A percentile compares a stretch with the other conserved stretches of the same genome.
phyloP scores from a whole-genome alignment of 1,284 basidiomycete species.

The Lentinula novae-zelandiae region DNA sequence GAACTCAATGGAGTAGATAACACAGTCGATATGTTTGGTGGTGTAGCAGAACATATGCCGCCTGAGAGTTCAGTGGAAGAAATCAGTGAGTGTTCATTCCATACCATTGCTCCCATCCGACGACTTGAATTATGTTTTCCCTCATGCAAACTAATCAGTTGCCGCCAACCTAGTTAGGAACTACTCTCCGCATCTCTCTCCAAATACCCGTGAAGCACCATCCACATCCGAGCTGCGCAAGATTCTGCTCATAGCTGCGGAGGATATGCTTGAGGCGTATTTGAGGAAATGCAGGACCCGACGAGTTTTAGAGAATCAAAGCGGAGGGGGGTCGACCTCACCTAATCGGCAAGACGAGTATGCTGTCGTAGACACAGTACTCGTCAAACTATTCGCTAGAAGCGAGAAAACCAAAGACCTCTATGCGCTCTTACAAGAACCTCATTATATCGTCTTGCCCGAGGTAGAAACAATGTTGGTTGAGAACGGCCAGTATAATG shows the following conservation, averaged over 20 bases:
- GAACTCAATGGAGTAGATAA: slow-evolving; percentile 47
- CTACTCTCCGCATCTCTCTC: slow-evolving; percentile 80
- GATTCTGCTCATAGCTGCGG: slow-evolving; percentile 55
- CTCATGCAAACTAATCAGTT: slow-evolving; percentile 63
- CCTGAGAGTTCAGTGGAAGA: slow-evolving; percentile 62
- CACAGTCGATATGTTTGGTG: slow-evolving; percentile 56
- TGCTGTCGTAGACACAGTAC: slow-evolving; percentile 72
- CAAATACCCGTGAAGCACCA: slow-evolving; percentile 64
- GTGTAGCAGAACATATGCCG: slow-evolving; percentile 65
- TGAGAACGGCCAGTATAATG: slow-evolving; percentile 52
- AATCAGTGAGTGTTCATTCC: slow-evolving; percentile 59
- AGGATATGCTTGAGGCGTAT: slow-evolving; percentile 65
- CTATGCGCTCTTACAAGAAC: slow-evolving; percentile 54
- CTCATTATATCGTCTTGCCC: slow-evolving; percentile 53
- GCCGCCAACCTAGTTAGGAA: slow-evolving; percentile 84
- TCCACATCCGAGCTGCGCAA: slow-evolving; percentile 64
- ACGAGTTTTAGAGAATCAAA: slow-evolving; percentile 22
- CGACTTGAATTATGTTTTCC: slow-evolving; percentile 9
- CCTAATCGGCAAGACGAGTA: neutral
- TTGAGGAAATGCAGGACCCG: slow-evolving; percentile 44
- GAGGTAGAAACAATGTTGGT: slow-evolving; percentile 67
- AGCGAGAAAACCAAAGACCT: slow-evolving; percentile 63
- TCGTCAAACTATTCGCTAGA: slow-evolving; percentile 71
- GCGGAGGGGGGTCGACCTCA: slow-evolving; percentile 17
- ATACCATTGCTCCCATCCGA: slow-evolving; percentile 20